phyloP scores from a whole-genome alignment of 495 filamentous ascomycete species.

The Rusavskia elegans region DNA sequence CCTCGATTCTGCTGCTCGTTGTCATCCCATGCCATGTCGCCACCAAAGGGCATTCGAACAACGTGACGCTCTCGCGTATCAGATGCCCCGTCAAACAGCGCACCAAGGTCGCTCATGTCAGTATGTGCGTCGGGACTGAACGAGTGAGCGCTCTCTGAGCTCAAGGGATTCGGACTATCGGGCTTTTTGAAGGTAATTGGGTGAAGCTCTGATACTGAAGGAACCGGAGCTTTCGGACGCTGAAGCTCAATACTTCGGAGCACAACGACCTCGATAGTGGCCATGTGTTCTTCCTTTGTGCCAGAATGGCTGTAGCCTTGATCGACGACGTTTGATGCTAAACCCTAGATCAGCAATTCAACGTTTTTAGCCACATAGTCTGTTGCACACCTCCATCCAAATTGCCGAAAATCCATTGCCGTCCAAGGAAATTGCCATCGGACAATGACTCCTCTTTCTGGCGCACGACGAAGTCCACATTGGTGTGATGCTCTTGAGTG shows the following conservation, averaged over 20 bases:
- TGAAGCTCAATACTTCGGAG: slow-evolving; percentile 11
- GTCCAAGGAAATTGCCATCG: slow-evolving; percentile 22
- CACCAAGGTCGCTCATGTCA: background rate
- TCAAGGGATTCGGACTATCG: background rate
- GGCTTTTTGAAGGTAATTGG: background rate
- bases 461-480: slow-evolving; percentile 24
- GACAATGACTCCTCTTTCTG: slow-evolving; percentile 26
- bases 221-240: background rate
- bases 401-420: slow-evolving; percentile 27
- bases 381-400: slow-evolving; percentile 21
- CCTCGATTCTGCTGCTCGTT: background rate
- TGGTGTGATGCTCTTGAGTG: slow-evolving; percentile 5
- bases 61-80: background rate
- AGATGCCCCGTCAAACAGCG: background rate
- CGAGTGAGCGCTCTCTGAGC: background rate
- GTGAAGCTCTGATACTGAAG: background rate
- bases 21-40: slow-evolving; percentile 1
- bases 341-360: background rate
- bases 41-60: background rate
- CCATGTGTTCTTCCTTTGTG: slow-evolving; percentile 22
- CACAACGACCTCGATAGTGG: slow-evolving; percentile 32
- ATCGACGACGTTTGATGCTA: background rate
- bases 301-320: background rate
- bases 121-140: background rate
- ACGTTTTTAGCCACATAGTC: background rate